Conservation (phyloP, 2,329 filamentous ascomycete genomes). For the Arthrobotrys sphaeroides region DNA sequence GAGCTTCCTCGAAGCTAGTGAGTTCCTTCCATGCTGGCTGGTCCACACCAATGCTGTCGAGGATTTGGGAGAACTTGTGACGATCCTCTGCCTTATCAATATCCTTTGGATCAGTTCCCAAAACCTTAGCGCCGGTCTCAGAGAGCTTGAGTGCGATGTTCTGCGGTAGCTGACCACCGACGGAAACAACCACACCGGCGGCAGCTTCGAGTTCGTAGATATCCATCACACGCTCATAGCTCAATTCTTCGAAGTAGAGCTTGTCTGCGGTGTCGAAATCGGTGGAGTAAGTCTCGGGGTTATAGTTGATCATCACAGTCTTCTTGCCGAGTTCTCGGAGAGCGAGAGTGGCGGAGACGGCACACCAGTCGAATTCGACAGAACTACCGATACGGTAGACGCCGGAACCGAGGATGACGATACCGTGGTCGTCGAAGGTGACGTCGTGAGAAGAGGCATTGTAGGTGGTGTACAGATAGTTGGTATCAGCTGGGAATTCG, state of each 20-base stretch:
- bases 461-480: slow-evolving; percentile 98
- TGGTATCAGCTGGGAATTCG: slow-evolving; percentile 93
- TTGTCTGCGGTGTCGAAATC: slow-evolving; percentile 90
- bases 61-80: slow-evolving; percentile 96
- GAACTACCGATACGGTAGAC: slow-evolving; percentile 98
- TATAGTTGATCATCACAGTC: slow-evolving; percentile 96
- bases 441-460: slow-evolving; percentile 95
- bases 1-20: slow-evolving; percentile 86
- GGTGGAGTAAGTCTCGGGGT: slow-evolving; percentile 81
- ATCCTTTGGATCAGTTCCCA: slow-evolving; percentile 90
- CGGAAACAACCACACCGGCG: slow-evolving; percentile 88
- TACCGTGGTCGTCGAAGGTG: slow-evolving; percentile 89
- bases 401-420: slow-evolving; percentile 87
- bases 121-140: slow-evolving; percentile 87
- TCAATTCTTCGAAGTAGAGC: slow-evolving; percentile 96
- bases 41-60: slow-evolving; percentile 95
- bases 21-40: slow-evolving; percentile 99
- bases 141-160: slow-evolving; percentile 96
- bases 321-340: slow-evolving; percentile 89
- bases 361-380: slow-evolving; percentile 99
- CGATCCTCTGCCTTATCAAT: slow-evolving; percentile 98
- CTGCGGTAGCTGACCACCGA: slow-evolving; percentile 94
- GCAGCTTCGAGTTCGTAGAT: slow-evolving; percentile 93
- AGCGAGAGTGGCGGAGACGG: slow-evolving; percentile 85
- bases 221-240: slow-evolving; percentile 98